A percentile compares a stretch with the other conserved stretches of the same genome.
phyloP scores from a whole-genome alignment of 1,284 basidiomycete species.

The Fomitopsis palustris region DNA sequence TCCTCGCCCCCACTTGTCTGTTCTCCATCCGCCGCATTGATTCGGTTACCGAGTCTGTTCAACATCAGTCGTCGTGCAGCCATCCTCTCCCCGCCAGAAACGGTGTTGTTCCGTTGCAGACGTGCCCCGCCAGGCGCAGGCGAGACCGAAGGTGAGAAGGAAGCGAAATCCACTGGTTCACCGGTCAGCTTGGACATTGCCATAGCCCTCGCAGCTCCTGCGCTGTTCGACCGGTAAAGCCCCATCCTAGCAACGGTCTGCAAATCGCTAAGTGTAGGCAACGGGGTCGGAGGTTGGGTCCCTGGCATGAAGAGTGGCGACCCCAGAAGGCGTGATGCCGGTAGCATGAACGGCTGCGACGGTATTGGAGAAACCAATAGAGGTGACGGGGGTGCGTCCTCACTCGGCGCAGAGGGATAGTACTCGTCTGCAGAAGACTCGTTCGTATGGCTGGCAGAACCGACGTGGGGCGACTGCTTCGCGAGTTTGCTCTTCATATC shows the following conservation, averaged over 20 bases:
- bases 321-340: conserved; percentile 47
- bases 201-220: conserved; percentile 57
- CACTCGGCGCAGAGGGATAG: conserved; percentile 30
- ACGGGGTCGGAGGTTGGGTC: conserved; percentile 61
- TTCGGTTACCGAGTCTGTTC: conserved; percentile 55
- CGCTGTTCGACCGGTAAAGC: conserved; percentile 77
- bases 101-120: conserved; percentile 71
- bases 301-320: conserved; percentile 50
- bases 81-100: conserved; percentile 71
- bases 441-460: conserved; percentile 32
- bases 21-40: conserved; percentile 61
- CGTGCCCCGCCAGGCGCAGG: conserved; percentile 43
- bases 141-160: conserved; percentile 38
- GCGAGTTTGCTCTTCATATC: conserved; percentile 60
- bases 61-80: conserved; percentile 67
- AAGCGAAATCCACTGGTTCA: conserved; percentile 45
- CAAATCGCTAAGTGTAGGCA: conserved; percentile 71
- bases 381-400: conserved; percentile 42
- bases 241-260: conserved; percentile 39
- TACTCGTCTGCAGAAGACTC: conserved; percentile 73
- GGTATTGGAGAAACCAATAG: conserved; percentile 62
- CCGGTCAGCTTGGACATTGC: conserved; percentile 75
- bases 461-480: conserved; percentile 39
- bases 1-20: conserved; percentile 65
- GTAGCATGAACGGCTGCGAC: conserved; percentile 47